Evolutionary conservation across 768 basidiomycete species (phyloP), one percentile per base, ranked within the genome.

Genomic region (Kwoniella sp.): DNA sequence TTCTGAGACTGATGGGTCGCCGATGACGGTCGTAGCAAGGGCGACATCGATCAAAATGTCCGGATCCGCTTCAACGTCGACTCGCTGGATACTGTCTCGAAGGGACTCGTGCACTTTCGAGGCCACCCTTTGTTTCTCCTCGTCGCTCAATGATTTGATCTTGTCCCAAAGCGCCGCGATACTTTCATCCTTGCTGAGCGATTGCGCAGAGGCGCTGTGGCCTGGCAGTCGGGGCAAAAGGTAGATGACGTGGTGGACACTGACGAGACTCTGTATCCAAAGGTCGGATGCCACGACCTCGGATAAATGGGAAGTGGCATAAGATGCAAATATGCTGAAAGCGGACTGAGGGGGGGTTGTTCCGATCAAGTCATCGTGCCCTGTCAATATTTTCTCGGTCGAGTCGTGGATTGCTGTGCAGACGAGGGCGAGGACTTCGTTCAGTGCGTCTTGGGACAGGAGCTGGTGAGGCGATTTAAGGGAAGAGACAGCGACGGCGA

Each of bases 401-500:
- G 72, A 48, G 28, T 73, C 72, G 38, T 77, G 72, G 17, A 76
- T 70, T 12, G 71, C 52, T 1, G 78, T 79, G 31, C 66, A 69
- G 17, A 73, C 67, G 9, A 76, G 55, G 5, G 73, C 71, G 22
- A 79, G 65, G 17, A 78, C 64, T 13, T 74, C 74, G 37, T 76
- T 63, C 20, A 68, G 51, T 2, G 72, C 66, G 20, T 77, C 76
- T 7, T 48, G 28, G 2, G 75, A 76, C 2, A 74, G 37, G 23
- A n/a, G n/a, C n/a, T 59, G 26, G 5, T 51, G 63, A 55, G 55
- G 41, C 4, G 37, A 13, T 41, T 22, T 23, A 31, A 66, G 55
- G 62, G 47, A 63, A 58, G 58, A 23, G 31, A 45, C 52, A 61
- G 52, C n/a, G 12, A 60, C 50, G 4, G 52, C 47, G 13, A 60